These are phyloP conservation scores for Calocybe gangraenosa DNA, from an alignment of 768 basidiomycete genomes.

Conservation along the genomic window DNA sequence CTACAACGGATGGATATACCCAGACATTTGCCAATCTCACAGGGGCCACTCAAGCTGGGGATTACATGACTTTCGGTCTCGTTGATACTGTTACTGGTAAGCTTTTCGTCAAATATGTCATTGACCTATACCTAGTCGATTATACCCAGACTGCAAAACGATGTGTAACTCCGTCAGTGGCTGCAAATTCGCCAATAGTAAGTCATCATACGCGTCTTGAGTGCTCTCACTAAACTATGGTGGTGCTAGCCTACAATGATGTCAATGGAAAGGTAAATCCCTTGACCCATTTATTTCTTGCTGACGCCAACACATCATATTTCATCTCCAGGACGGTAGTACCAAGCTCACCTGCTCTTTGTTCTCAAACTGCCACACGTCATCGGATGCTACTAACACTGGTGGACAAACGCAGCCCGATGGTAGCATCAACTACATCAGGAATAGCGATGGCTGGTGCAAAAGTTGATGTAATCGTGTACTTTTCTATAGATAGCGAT, in stretches of 20 bases:
- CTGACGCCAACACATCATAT: conserved; percentile 2
- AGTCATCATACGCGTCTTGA: conserved; percentile 10
- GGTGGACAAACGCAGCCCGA: conserved; percentile 41
- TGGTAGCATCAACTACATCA: conserved; percentile 37
- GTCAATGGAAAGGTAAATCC: conserved; percentile 36
- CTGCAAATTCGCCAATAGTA: conserved; percentile 41
- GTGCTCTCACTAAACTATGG: neutral
- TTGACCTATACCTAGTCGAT: conserved; percentile 20
- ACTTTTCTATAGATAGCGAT: neutral
- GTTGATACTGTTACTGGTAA: conserved; percentile 38
- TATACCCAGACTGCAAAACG: conserved; percentile 33
- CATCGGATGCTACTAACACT: conserved; percentile 32
- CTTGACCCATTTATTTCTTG: neutral
- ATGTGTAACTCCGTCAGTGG: conserved; percentile 39
- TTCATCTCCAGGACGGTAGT: conserved; percentile 30
- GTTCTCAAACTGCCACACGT: conserved; percentile 32
- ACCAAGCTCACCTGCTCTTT: conserved; percentile 39
- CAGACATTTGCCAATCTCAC: conserved; percentile 37
- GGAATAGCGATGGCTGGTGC: conserved; percentile 39
- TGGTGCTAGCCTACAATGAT: conserved; percentile 41
- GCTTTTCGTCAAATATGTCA: conserved; percentile 21
- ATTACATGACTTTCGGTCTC: conserved; percentile 40
- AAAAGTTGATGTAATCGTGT: conserved; percentile 14
- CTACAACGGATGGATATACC: conserved; percentile 28
- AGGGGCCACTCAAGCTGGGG: conserved; percentile 38